Evolutionary conservation across 352 stramenopile genomes (phyloP).

Genomic region (Globisporangium canariense): DNA sequence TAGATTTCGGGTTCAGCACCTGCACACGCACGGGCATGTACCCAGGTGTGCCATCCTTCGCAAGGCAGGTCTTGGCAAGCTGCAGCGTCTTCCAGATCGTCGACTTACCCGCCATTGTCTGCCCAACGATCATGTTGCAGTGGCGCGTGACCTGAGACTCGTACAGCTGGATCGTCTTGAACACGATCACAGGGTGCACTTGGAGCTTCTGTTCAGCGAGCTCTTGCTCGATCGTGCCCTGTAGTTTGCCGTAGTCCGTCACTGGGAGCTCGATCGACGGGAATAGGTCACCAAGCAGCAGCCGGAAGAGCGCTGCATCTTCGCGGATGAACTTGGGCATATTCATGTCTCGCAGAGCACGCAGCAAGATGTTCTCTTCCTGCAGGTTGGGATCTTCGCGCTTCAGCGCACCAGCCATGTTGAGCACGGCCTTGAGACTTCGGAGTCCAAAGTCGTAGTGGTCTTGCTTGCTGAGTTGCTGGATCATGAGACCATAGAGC

Average conservation of each 20-base stretch:
- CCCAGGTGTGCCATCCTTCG: constrained; percentile 64
- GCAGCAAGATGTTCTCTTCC: constrained; percentile 95
- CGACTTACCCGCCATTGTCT: constrained; percentile 89
- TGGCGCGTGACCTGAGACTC: constrained; percentile 94
- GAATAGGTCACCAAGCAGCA: constrained; percentile 90
- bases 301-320: constrained; percentile 90
- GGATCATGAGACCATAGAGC: constrained; percentile 84
- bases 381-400: constrained; percentile 93
- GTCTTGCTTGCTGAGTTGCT: constrained; percentile 86
- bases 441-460: constrained; percentile 87
- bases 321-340: constrained; percentile 94
- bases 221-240: constrained; percentile 87
- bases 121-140: constrained; percentile 93
- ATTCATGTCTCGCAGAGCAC: constrained; percentile 95
- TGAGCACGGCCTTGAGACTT: constrained; percentile 83
- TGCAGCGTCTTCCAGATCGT: constrained; percentile 85
- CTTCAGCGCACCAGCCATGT: constrained; percentile 88
- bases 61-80: constrained; percentile 65
- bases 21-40: constrained; percentile 86
- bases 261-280: constrained; percentile 82
- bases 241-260: constrained; percentile 90
- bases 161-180: constrained; percentile 95
- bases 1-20: constrained; percentile 88
- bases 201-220: constrained; percentile 84
- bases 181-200: constrained; percentile 88